Percentiles rank a stretch among this genome's conserved stretches.
Evolutionary conservation across 495 filamentous ascomycete species (phyloP).

Genomic region (Daldinia concentrica): DNA sequence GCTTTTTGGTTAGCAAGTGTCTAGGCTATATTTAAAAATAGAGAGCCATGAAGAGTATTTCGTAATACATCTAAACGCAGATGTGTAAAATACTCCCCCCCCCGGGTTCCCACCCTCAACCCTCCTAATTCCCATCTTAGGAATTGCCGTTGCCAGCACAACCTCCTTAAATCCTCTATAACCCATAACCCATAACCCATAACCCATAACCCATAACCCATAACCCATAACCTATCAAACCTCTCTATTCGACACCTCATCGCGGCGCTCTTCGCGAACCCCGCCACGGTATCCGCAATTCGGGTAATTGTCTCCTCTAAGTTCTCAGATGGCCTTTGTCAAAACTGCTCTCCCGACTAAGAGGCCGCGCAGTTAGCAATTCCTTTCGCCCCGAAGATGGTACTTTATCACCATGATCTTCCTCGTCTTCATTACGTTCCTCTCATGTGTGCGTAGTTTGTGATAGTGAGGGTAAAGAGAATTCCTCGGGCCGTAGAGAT

Average conservation of each 20-base stretch:
- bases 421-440: constrained; percentile 1
- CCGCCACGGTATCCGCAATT: background rate
- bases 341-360: background rate
- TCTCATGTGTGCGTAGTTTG: background rate
- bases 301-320: background rate
- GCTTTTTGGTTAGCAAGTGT: too few relatives aligned
- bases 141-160: background rate
- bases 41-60: too few relatives aligned
- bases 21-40: too few relatives aligned
- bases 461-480: constrained; percentile 10
- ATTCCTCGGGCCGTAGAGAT: constrained; percentile 1
- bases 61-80: background rate
- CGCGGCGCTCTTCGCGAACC: background rate
- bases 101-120: background rate
- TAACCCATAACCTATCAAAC: background rate
- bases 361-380: background rate
- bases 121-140: background rate
- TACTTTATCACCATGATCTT: constrained; percentile 42
- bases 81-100: background rate
- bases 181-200: too few relatives aligned
- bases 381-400: constrained; percentile 16
- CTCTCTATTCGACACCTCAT: background rate
- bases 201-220: too few relatives aligned
- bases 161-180: background rate
- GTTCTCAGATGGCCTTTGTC: background rate